phyloP scores from a whole-genome alignment of 2,329 filamentous ascomycete species.

The Helminthosporium solani region DNA sequence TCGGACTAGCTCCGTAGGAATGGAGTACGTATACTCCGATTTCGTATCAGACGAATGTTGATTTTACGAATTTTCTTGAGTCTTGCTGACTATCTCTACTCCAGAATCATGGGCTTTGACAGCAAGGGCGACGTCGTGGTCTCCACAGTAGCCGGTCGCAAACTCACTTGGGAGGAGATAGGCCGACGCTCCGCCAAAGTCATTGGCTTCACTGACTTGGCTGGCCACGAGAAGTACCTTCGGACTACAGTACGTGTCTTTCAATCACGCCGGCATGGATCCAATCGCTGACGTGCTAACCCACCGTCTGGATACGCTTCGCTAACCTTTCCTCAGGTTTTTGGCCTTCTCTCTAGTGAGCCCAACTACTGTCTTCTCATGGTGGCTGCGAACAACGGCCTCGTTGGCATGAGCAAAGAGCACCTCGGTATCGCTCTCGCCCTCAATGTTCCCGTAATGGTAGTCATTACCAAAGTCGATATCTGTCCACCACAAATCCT shows the following conservation, averaged over 20 bases:
- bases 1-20: slow-evolving; percentile 91
- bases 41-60: too few relatives aligned
- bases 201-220: slow-evolving; percentile 92
- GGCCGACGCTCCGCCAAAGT: slow-evolving; percentile 93
- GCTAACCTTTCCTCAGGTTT: slow-evolving; percentile 50
- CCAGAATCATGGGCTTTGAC: slow-evolving; percentile 76
- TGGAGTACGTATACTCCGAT: slow-evolving; percentile 88
- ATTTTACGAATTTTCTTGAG: background rate
- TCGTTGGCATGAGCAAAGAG: slow-evolving; percentile 98
- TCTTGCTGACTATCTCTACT: background rate
- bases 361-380: slow-evolving; percentile 97
- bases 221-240: slow-evolving; percentile 92
- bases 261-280: too few relatives aligned
- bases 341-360: slow-evolving; percentile 88
- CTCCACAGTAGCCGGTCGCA: slow-evolving; percentile 79
- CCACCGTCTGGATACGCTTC: too few relatives aligned
- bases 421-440: slow-evolving; percentile 93
- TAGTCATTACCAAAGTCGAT: slow-evolving; percentile 96
- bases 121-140: slow-evolving; percentile 78
- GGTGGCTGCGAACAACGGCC: slow-evolving; percentile 96
- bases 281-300: too few relatives aligned
- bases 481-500: slow-evolving; percentile 96
- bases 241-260: slow-evolving; percentile 72
- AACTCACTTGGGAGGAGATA: slow-evolving; percentile 96
- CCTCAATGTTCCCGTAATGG: slow-evolving; percentile 96